phyloP scores from a whole-genome alignment of 768 basidiomycete species.

The Sistotremastrum niveocremeum region DNA sequence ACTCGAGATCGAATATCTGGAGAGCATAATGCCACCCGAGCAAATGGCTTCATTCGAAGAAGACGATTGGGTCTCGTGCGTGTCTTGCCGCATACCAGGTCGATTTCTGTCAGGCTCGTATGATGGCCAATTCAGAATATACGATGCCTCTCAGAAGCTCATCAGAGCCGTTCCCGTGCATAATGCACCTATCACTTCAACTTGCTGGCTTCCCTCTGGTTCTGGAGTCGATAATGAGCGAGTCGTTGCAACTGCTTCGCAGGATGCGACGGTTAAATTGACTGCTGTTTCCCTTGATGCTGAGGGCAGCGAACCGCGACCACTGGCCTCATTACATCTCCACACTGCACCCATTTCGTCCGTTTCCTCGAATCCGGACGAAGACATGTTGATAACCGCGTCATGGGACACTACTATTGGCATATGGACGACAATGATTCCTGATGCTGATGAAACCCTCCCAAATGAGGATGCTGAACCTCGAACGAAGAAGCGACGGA shows the following conservation, averaged over 20 bases:
- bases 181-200: conserved; percentile 52
- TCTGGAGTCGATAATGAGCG: conserved; percentile 18
- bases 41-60: conserved; percentile 68
- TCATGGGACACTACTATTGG: conserved; percentile 85
- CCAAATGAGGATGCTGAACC: conserved; percentile 17
- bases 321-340: conserved; percentile 63
- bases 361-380: conserved; percentile 38
- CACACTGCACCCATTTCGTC: conserved; percentile 76
- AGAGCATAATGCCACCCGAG: conserved; percentile 78
- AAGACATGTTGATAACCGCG: conserved; percentile 60
- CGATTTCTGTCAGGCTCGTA: conserved; percentile 70
- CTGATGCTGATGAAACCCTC: conserved; percentile 44
- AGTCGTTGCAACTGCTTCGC: conserved; percentile 56
- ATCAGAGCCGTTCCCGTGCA: conserved; percentile 39
- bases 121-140: conserved; percentile 61
- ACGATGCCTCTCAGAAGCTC: conserved; percentile 53
- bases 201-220: conserved; percentile 34
- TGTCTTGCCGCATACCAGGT: conserved; percentile 48
- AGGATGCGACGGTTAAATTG: conserved; percentile 62
- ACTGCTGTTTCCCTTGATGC: conserved; percentile 17
- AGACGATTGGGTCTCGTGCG: conserved; percentile 88
- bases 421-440: conserved; percentile 58
- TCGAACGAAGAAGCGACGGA: conserved; percentile 48
- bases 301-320: conserved; percentile 16
- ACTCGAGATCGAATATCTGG: conserved; percentile 84